Percentiles rank a stretch among this genome's conserved stretches.
Conservation (phyloP, 805 yeast species). For the Hanseniaspora singularis region DNA sequence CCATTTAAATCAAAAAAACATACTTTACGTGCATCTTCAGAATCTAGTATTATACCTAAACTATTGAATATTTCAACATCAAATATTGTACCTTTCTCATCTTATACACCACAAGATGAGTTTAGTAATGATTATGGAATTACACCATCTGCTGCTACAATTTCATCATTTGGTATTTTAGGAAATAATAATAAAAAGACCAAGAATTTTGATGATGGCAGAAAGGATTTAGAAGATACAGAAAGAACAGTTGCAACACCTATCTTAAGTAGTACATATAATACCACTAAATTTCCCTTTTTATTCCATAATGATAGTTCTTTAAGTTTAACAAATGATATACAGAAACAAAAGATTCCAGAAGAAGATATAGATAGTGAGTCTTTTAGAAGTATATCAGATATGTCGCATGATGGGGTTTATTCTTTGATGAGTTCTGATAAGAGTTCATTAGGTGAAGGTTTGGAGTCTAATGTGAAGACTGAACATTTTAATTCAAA, state of each 20-base stretch:
- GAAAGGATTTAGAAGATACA: neutral
- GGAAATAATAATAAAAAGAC: neutral
- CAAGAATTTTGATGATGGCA: neutral
- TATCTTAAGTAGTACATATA: neutral
- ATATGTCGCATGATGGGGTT: neutral
- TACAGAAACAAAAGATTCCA: too few species aligned
- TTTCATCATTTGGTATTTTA: too few species aligned
- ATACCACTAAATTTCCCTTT: neutral
- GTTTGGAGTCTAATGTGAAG: too few species aligned
- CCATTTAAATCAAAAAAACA: conserved; percentile 2
- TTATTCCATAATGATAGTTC: neutral
- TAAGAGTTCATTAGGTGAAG: too few species aligned
- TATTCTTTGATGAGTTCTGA: neutral
- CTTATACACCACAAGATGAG: neutral
- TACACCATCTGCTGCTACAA: neutral
- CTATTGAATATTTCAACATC: neutral
- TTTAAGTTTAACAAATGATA: too few species aligned
- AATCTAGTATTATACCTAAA: neutral
- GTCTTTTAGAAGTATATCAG: too few species aligned
- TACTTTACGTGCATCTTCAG: neutral
- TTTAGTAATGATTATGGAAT: neutral
- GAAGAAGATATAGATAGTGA: neutral
- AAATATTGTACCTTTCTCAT: neutral
- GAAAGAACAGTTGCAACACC: conserved; percentile 12
- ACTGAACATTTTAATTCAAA: too few species aligned